Conservation (phyloP, 164 flowering plant genomes). For the Nelumbo lutea region DNA sequence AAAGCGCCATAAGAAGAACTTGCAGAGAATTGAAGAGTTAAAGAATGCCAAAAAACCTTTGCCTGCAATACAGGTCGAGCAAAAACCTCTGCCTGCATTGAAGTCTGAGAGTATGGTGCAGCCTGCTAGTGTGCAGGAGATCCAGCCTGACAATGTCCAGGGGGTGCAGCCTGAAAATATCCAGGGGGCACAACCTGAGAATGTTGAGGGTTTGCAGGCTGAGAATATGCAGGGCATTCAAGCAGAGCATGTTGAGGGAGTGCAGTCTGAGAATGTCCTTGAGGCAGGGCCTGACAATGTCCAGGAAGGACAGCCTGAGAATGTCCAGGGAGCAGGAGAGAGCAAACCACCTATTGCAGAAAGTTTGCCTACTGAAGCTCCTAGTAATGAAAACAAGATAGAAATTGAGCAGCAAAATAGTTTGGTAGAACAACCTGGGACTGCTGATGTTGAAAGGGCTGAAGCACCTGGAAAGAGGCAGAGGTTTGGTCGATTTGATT, state of each 20-base stretch:
- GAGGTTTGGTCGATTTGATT: constrained; percentile 15
- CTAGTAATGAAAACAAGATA: constrained; percentile 2
- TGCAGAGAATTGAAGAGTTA: constrained; percentile 34
- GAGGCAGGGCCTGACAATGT: too few species aligned
- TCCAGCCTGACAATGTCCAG: constrained; percentile 6
- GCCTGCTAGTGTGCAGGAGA: constrained; percentile 9
- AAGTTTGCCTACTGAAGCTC: constrained; percentile 11
- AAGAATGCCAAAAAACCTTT: constrained; percentile 24
- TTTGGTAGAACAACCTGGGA: constrained; percentile 11
- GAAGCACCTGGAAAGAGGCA: constrained; percentile 18
- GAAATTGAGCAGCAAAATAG: constrained; percentile 18
- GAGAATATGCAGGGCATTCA: too few species aligned
- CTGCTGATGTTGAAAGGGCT: constrained; percentile 8
- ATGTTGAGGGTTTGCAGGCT: background rate
- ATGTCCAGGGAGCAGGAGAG: constrained; percentile 8
- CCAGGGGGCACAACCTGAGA: constrained; percentile 8
- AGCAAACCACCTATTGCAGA: constrained; percentile 10
- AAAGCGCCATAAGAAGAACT: constrained; percentile 51
- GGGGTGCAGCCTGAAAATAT: constrained; percentile 6
- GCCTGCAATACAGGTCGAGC: background rate
- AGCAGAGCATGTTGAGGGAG: too few species aligned
- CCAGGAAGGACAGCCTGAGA: constrained; percentile 1
- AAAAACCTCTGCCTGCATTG: background rate
- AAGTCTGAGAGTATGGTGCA: constrained; percentile 16
- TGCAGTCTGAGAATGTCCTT: too few species aligned